phyloP scores from a whole-genome alignment of 164 flowering plant species.

The Macadamia integrifolia region DNA sequence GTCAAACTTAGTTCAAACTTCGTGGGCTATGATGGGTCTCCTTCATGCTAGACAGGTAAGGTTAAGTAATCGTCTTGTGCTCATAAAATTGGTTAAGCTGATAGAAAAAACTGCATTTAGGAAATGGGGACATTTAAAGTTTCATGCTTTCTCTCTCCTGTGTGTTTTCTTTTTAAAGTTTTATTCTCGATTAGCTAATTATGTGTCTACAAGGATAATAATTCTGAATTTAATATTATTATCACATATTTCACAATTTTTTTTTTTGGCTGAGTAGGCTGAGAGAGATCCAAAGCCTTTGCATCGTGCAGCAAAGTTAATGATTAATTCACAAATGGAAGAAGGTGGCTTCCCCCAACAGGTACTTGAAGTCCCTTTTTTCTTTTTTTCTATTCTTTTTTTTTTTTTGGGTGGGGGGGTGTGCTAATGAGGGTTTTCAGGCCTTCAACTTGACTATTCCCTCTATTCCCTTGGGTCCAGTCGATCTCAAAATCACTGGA shows the following conservation, averaged over 20 bases:
- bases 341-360: slow-evolving; percentile 47
- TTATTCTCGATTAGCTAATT: background rate
- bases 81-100: background rate
- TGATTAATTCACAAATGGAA: slow-evolving; percentile 31
- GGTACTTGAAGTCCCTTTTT: slow-evolving; percentile 12
- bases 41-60: slow-evolving; percentile 43
- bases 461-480: too few relatives aligned
- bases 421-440: too few relatives aligned
- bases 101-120: background rate
- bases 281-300: slow-evolving; percentile 34
- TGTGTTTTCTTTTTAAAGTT: background rate
- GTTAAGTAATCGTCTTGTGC: background rate
- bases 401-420: too few relatives aligned
- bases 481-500: too few relatives aligned
- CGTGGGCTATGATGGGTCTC: slow-evolving; percentile 65
- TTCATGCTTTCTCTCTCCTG: too few relatives aligned
- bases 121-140: too few relatives aligned
- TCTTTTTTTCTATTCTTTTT: background rate
- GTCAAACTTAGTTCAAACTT: slow-evolving; percentile 49
- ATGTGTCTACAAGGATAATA: background rate
- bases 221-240: background rate
- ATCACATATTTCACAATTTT: background rate
- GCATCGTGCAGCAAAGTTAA: slow-evolving; percentile 31
- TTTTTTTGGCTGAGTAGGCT: slow-evolving; percentile 11
- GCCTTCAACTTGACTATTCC: too few relatives aligned